phyloP scores from a whole-genome alignment of 768 basidiomycete genomes.

The Aureoboletus auriporus region DNA sequence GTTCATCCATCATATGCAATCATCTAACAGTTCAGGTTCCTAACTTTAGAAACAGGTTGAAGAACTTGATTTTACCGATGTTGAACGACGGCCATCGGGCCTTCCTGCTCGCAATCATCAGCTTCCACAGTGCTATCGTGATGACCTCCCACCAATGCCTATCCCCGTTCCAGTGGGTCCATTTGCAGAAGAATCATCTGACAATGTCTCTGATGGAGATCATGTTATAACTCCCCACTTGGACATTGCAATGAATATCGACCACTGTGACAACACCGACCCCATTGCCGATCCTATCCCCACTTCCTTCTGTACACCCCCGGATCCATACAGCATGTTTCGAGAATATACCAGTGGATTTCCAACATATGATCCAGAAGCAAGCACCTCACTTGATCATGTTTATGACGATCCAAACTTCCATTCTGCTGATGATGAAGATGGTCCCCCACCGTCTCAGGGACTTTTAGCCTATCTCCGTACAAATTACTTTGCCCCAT shows the following conservation, averaged over 20 bases:
- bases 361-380: neutral
- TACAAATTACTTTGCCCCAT: conserved; percentile 4
- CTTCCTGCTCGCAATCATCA: neutral
- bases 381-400: neutral
- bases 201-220: no score
- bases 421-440: neutral
- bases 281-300: neutral
- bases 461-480: neutral
- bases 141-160: neutral
- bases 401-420: neutral
- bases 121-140: neutral
- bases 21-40: no score
- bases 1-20: neutral
- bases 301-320: neutral
- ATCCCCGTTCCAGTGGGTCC: neutral
- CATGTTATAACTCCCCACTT: no score
- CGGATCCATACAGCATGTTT: neutral
- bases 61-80: neutral
- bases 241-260: neutral
- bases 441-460: neutral
- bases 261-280: neutral
- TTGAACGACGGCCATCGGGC: neutral
- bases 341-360: neutral
- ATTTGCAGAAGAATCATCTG: no score
- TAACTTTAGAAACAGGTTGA: neutral